phyloP scores from a whole-genome alignment of 345 rosid species.

The Limnanthes douglasii region DNA sequence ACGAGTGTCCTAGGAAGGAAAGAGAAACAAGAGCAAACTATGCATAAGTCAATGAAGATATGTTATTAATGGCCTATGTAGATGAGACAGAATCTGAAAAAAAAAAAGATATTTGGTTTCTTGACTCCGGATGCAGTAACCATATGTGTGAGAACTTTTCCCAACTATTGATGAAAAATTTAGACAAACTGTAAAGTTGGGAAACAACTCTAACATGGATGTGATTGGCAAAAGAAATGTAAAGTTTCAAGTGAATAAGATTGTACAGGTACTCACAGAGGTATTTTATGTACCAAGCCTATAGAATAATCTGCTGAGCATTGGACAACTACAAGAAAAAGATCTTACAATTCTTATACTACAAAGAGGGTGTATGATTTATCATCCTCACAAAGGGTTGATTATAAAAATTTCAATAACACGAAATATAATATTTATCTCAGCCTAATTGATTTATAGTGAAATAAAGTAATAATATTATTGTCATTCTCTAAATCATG shows the following conservation, averaged over 20 bases:
- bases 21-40: too few species aligned
- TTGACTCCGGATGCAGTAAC: background rate
- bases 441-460: too few species aligned
- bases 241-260: background rate
- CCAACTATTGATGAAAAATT: background rate
- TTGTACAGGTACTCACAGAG: background rate
- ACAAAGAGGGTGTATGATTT: background rate
- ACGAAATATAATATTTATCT: too few species aligned
- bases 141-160: background rate
- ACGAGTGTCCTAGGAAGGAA: too few species aligned
- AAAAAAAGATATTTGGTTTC: background rate
- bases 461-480: too few species aligned
- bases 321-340: conserved; percentile 1
- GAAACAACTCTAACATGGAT: background rate
- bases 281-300: background rate
- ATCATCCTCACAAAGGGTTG: too few species aligned
- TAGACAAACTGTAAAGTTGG: background rate
- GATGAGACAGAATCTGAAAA: too few species aligned
- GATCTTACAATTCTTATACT: background rate
- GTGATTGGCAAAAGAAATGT: background rate
- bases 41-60: too few species aligned
- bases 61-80: too few species aligned
- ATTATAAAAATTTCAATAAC: too few species aligned
- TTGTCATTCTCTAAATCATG: too few species aligned
- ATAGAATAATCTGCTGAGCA: background rate